phyloP scores from a whole-genome alignment of 1,139 yeast genomes.

The Geotrichum macrosporum region DNA sequence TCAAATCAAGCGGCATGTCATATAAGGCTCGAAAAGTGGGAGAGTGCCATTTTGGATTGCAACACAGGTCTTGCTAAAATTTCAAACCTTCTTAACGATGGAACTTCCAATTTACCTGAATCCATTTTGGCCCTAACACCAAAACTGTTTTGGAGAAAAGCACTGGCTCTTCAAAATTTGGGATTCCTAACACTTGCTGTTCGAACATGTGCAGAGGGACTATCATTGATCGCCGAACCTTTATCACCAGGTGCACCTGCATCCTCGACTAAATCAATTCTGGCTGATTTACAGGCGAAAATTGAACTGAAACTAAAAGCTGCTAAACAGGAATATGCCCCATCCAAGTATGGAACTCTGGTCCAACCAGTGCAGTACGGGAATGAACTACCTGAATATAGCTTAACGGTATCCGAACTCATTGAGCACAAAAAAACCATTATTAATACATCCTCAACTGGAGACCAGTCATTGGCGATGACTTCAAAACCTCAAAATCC shows the following conservation, averaged over 20 bases:
- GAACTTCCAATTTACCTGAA: too few species aligned
- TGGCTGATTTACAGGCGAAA: constrained; percentile 22
- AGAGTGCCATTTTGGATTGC: constrained; percentile 53
- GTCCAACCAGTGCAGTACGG: not conserved
- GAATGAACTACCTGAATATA: not conserved
- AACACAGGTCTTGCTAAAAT: constrained; percentile 45
- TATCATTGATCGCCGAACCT: constrained; percentile 45
- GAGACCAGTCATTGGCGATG: too few species aligned
- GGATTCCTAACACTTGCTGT: constrained; percentile 39
- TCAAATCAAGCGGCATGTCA: constrained; percentile 86
- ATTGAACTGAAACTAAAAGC: constrained; percentile 27
- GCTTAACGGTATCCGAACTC: not conserved
- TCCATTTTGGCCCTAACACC: constrained; percentile 32
- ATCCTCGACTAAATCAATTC: not conserved
- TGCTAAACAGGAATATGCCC: not conserved
- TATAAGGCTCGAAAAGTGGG: constrained; percentile 51
- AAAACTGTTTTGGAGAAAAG: constrained; percentile 58
- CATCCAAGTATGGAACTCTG: not conserved
- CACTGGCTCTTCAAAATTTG: constrained; percentile 45
- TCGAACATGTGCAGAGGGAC: constrained; percentile 42
- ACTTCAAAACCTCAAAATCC: too few species aligned
- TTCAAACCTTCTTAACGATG: too few species aligned
- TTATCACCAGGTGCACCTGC: not conserved
- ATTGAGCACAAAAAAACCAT: not conserved
- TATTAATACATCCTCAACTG: too few species aligned